Evolutionary conservation across 306 rosid genomes (phyloP).

Genomic region (Fagus crenata): DNA sequence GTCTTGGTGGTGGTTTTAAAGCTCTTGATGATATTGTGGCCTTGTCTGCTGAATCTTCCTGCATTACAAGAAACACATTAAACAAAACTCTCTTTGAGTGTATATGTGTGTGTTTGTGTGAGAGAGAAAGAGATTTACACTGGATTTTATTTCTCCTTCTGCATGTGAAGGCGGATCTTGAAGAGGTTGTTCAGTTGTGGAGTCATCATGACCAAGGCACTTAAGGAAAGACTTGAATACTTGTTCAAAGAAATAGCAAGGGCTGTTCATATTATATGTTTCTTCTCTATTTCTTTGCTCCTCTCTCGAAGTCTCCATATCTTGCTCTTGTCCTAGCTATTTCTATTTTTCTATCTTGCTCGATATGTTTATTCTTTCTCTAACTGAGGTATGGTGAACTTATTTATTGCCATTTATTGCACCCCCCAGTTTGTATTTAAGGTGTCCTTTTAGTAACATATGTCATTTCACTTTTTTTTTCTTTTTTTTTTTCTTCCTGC

Average conservation of each 20-base stretch:
- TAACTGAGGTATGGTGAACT: neutral
- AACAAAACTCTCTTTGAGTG: neutral
- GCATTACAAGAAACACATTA: neutral
- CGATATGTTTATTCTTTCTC: neutral
- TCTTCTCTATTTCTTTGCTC: constrained; percentile 13
- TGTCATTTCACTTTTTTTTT: neutral
- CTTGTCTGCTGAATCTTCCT: constrained; percentile 15
- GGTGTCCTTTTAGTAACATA: neutral
- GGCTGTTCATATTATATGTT: constrained; percentile 11
- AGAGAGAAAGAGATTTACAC: constrained; percentile 3
- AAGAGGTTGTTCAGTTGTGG: constrained; percentile 3
- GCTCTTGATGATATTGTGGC: constrained; percentile 17
- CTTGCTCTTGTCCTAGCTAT: neutral
- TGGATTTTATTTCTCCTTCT: constrained; percentile 16
- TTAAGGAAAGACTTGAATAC: constrained; percentile 38
- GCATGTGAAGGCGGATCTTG: constrained; percentile 7
- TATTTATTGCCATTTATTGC: neutral
- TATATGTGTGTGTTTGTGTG: neutral
- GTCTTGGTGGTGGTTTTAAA: constrained; percentile 36
- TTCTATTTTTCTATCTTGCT: constrained; percentile 2
- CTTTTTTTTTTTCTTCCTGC: no score
- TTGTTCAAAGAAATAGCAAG: constrained; percentile 41
- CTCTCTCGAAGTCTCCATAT: neutral
- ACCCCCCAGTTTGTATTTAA: neutral
- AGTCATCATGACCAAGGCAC: constrained; percentile 35